These are phyloP conservation scores for Prosopis cineraria DNA, from an alignment of 306 rosid genomes.

Conservation along the genomic window DNA sequence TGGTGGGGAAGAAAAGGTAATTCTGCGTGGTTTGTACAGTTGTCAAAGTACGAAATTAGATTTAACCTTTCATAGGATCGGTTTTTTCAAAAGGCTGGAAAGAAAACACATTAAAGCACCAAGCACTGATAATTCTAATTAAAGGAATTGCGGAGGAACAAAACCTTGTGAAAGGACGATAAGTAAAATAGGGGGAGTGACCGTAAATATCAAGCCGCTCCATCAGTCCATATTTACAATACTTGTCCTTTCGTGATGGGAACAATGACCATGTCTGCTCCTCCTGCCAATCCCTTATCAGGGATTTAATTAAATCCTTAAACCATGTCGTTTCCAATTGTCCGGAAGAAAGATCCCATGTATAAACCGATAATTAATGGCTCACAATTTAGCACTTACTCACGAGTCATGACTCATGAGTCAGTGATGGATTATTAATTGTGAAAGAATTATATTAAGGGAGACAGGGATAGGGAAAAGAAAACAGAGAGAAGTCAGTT, in stretches of 20 bases:
- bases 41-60: not conserved
- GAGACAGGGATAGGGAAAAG: too few relatives aligned
- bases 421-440: slow-evolving; percentile 6
- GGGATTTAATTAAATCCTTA: slow-evolving; percentile 15
- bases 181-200: slow-evolving; percentile 17
- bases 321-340: slow-evolving; percentile 7
- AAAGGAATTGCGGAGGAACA: slow-evolving; percentile 29
- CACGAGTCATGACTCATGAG: not conserved
- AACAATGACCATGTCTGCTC: slow-evolving; percentile 50
- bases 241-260: slow-evolving; percentile 34
- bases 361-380: not conserved
- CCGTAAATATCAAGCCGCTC: slow-evolving; percentile 37
- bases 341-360: not conserved
- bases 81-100: slow-evolving; percentile 4
- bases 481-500: too few relatives aligned
- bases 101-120: not conserved
- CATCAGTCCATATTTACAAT: slow-evolving; percentile 38
- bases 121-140: slow-evolving; percentile 23
- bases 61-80: not conserved
- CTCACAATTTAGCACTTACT: slow-evolving; percentile 6
- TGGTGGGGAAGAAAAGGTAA: slow-evolving; percentile 4
- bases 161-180: too few relatives aligned
- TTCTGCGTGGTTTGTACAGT: not conserved
- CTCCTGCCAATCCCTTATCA: slow-evolving; percentile 38
- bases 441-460: not conserved